These are phyloP conservation scores for Exophiala spinifera DNA, from an alignment of 2,329 filamentous ascomycete genomes.

Conservation along the genomic window DNA sequence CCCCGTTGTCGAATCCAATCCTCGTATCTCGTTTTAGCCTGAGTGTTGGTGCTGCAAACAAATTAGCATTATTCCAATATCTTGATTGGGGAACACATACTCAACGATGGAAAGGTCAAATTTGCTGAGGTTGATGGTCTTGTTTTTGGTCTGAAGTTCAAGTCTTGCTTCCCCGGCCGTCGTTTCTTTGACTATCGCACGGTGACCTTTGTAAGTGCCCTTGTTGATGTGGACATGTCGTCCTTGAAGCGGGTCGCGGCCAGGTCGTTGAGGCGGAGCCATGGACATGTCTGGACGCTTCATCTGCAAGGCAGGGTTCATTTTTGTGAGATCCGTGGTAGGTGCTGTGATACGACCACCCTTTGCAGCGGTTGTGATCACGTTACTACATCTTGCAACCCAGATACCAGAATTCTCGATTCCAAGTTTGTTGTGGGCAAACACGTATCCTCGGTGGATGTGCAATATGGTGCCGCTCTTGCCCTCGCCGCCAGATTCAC, in stretches of 20 bases:
- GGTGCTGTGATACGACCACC: conserved; percentile 69
- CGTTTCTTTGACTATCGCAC: conserved; percentile 94
- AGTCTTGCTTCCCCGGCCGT: conserved; percentile 83
- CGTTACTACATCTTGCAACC: conserved; percentile 78
- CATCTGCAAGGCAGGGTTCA: conserved; percentile 75
- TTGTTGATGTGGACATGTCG: conserved; percentile 87
- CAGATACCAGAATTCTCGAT: conserved; percentile 88
- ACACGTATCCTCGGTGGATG: conserved; percentile 89
- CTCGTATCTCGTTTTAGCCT: conserved; percentile 26
- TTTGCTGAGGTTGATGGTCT: conserved; percentile 81
- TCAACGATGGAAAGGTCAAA: conserved; percentile 83
- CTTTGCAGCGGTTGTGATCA: conserved; percentile 90
- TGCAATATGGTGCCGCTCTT: conserved; percentile 87
- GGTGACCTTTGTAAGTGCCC: conserved; percentile 84
- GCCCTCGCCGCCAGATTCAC: conserved; percentile 81
- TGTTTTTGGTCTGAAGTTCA: conserved; percentile 91
- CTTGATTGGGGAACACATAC: conserved; percentile 44
- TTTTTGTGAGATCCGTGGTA: conserved; percentile 76
- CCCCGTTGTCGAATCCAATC: conserved; percentile 26
- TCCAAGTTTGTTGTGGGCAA: conserved; percentile 73
- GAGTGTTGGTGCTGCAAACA: conserved; percentile 20
- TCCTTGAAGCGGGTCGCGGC: conserved; percentile 78
- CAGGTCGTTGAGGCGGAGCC: conserved; percentile 69
- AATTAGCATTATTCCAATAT: conserved; percentile 23
- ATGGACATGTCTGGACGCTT: conserved; percentile 47